Base-by-base conservation (phyloP, 2,329 filamentous ascomycete genomes). In the Hypoxylon sp. region DNA sequence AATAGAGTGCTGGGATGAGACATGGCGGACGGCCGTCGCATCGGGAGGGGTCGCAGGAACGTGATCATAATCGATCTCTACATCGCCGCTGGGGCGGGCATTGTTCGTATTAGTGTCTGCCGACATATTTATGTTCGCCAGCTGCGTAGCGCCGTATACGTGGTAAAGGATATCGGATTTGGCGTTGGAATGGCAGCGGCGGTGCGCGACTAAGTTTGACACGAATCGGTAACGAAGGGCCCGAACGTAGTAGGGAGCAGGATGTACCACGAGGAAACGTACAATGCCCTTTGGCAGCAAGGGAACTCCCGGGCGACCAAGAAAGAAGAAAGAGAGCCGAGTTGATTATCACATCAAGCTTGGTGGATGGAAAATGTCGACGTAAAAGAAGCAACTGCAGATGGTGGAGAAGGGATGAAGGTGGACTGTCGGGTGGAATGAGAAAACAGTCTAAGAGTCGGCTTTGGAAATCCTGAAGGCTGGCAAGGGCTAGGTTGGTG, bases 1-100 rank as follows among this genome's bases (percentile, higher is more conserved):
- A n/a, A 88, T 77, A 19, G 84, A 85, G 34, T 81, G 78, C 64
- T 87, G 85, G 15, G 85, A 86, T 7, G 60, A 67, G 37, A 78
- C 77, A 24, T 74, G 69, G 34, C 53, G 66, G 43, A 47, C 11
- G 32, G 32, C 22, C 32, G 53, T 63, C 50, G 59, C 59, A 51
- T 68, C 66, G 39, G 70, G 70, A 32, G 72, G 72, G 47, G 72
- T 74, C 1, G 71, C 71, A 53, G 72, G 72, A 37, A 74, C 49
- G 62, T 71, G 68, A 7, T 71, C 68, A 50, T 68, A 59, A 41
- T 70, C 66, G 19, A 15, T 52, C 49, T 62, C 67, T 61, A 59
- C 56, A 24, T 65, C 48, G 56, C 68, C 71, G 59, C 78, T 77
- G 54, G 72, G 73, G 61, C 71, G 71, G 55, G 74, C 73, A 56